Percentiles rank a stretch among this genome's conserved stretches.
Conservation (phyloP, 2,329 filamentous ascomycete species). For the Fusarium devonianum region DNA sequence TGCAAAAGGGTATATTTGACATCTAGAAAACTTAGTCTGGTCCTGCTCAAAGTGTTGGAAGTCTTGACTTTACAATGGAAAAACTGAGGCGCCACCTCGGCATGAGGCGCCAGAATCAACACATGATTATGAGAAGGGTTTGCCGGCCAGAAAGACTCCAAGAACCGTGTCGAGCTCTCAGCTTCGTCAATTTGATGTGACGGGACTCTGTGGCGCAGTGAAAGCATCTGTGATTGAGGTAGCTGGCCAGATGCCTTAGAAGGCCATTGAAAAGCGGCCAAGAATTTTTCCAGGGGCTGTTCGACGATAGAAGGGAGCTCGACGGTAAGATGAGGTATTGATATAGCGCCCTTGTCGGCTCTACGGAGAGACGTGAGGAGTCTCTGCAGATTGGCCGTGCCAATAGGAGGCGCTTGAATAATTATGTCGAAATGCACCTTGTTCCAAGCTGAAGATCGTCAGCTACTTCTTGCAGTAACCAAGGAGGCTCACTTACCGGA, state of each 20-base stretch:
- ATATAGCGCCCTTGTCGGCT: constrained; percentile 77
- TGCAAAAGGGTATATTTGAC: constrained; percentile 79
- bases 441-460: constrained; percentile 70
- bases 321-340: constrained; percentile 78
- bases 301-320: constrained; percentile 81
- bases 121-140: constrained; percentile 72
- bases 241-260: constrained; percentile 50
- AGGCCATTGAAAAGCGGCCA: constrained; percentile 74
- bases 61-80: constrained; percentile 70
- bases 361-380: constrained; percentile 77
- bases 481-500: constrained; percentile 55
- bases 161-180: constrained; percentile 75
- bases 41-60: neutral
- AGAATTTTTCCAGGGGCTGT: constrained; percentile 65
- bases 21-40: constrained; percentile 53
- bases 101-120: constrained; percentile 82
- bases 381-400: constrained; percentile 77
- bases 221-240: constrained; percentile 63
- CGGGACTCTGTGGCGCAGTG: constrained; percentile 77
- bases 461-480: constrained; percentile 27
- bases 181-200: constrained; percentile 66
- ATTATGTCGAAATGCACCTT: constrained; percentile 80
- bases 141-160: constrained; percentile 88
- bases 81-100: constrained; percentile 80
- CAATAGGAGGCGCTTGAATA: constrained; percentile 74